Conservation (phyloP, 768 basidiomycete species). For the Rhizopogon vinicolor region DNA sequence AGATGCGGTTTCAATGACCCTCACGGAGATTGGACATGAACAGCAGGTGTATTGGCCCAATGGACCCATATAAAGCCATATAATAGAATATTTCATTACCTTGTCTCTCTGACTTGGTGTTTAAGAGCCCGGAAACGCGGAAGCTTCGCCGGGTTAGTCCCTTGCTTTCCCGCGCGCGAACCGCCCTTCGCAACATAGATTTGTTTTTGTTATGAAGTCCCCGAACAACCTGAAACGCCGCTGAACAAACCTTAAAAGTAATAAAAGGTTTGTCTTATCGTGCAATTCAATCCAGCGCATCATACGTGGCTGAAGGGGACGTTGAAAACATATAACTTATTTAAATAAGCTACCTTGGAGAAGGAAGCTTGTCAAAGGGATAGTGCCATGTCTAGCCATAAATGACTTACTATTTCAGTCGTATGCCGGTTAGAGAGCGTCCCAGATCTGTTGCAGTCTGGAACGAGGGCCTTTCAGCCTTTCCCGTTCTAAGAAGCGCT, state of each 20-base stretch:
- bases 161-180: background rate
- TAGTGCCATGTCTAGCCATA: background rate
- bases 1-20: background rate
- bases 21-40: background rate
- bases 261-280: background rate
- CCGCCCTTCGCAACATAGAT: background rate
- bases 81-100: background rate
- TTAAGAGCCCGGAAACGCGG: background rate
- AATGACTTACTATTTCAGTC: background rate
- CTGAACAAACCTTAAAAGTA: background rate
- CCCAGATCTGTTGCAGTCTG: constrained; percentile 8
- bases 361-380: background rate
- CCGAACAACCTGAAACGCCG: background rate
- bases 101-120: background rate
- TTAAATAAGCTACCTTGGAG: background rate
- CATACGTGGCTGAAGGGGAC: background rate
- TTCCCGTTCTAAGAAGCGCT: constrained; percentile 42
- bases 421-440: background rate
- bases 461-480: constrained; percentile 32
- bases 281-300: background rate
- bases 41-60: too few relatives aligned
- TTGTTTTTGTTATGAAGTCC: background rate
- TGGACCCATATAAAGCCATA: too few relatives aligned
- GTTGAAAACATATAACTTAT: background rate
- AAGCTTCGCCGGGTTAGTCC: background rate